Conservation (phyloP, 257 asterid genomes). For the Jaltomata sinuosa region DNA sequence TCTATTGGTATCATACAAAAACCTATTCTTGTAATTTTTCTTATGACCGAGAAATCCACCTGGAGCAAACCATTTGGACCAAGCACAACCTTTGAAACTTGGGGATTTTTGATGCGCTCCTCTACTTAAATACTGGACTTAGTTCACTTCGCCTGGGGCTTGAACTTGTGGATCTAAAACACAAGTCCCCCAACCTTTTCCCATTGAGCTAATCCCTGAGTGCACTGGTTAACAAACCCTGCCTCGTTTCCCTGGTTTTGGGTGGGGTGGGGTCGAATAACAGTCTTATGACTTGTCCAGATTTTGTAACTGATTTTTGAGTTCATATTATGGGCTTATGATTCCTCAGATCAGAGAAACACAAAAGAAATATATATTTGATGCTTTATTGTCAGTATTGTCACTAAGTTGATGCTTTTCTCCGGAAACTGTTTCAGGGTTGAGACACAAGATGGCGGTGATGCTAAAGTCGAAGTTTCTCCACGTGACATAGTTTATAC, state of each 20-base stretch:
- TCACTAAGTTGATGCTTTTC: background rate
- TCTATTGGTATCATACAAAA: slow-evolving; percentile 62
- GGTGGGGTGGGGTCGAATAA: background rate
- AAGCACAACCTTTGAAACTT: background rate
- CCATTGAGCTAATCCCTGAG: background rate
- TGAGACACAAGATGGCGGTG: slow-evolving; percentile 99
- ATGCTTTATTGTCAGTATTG: background rate
- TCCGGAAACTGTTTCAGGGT: slow-evolving; percentile 40
- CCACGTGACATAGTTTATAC: slow-evolving; percentile 94
- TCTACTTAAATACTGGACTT: background rate
- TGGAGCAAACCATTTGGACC: background rate
- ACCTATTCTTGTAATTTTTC: background rate
- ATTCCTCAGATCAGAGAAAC: background rate
- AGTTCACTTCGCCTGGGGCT: background rate
- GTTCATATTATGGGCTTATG: background rate
- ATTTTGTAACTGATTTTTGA: background rate
- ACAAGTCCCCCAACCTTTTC: background rate
- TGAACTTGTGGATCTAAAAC: background rate
- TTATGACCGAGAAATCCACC: background rate
- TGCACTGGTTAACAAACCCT: background rate
- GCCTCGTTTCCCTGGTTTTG: background rate
- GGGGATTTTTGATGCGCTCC: background rate
- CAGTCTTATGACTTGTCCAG: background rate
- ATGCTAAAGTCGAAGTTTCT: slow-evolving; percentile 88
- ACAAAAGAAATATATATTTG: background rate